A percentile compares a stretch with the other conserved stretches of the same genome.
phyloP scores from a whole-genome alignment of 139 green algal genomes.

The Chlorella sp. region DNA sequence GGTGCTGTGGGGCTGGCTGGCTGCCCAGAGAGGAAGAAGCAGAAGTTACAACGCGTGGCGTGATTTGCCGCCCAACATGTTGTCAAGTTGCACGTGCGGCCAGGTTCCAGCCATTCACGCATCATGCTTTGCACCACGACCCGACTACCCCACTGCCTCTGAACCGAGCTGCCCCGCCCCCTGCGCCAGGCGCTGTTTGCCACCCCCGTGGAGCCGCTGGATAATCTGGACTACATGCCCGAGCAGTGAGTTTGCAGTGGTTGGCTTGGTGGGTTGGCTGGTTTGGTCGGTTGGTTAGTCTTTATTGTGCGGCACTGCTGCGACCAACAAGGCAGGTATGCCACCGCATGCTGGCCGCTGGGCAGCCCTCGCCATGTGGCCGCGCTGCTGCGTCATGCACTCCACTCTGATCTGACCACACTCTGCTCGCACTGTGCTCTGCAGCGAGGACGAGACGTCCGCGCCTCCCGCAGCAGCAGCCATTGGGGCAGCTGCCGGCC shows the following conservation, averaged over 20 bases:
- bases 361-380: neutral
- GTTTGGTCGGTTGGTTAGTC: neutral
- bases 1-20: too few relatives aligned
- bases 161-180: neutral
- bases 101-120: too few relatives aligned
- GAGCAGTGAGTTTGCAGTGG: constrained; percentile 21
- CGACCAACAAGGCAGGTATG: too few relatives aligned
- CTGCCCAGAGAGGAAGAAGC: too few relatives aligned
- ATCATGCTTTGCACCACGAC: neutral
- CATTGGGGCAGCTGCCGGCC: neutral
- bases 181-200: constrained; percentile 9
- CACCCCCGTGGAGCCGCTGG: constrained; percentile 31
- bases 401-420: neutral
- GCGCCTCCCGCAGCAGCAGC: neutral
- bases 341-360: neutral
- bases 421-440: neutral
- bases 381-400: neutral
- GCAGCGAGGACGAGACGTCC: constrained; percentile 1
- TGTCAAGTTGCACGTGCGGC: too few relatives aligned
- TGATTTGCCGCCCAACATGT: too few relatives aligned
- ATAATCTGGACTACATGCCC: constrained; percentile 38
- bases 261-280: neutral
- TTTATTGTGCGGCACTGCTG: too few relatives aligned
- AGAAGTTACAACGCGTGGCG: too few relatives aligned
- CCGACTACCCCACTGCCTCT: neutral